Evolutionary conservation across 2,329 filamentous ascomycete species (phyloP), one percentile per base, ranked within the genome.

Genomic region (Endoconidiophora polonica): DNA sequence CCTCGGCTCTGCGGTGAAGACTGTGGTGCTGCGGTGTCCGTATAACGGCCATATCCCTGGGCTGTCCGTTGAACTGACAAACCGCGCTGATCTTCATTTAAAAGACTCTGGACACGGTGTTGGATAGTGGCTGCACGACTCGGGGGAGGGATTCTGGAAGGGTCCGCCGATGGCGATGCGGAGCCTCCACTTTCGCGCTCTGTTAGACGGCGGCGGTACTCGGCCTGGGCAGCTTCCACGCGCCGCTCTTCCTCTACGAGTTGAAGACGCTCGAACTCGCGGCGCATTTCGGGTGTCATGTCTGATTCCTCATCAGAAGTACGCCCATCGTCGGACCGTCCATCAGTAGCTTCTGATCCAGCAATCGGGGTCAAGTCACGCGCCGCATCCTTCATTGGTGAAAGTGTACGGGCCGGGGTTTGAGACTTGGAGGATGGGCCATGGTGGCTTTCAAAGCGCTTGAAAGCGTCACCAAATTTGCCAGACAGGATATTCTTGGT

Each of bases 401-500:
- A 74, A 1, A 71, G 67, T 12, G 69, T 68, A 36, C 69, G 65
- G 5, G 57, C 59, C n/a, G 57, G 61, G 14, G 58, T 58, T 9
- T 56, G 55, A 20, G 45, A 60, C 52, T 42, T 55, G 58, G 59
- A 33, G 3, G 36, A 29, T 9, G 46, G 37, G 2, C 46, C 24
- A 36, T 51, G 64, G 53, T 69, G 74, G 22, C 69, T 72, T 62
- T 98, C 91, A 57, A 96, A 96, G 4, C 83, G 76, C 59, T 90
- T 86, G 66, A 96, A 95, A 2, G 90, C 88, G 58, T 95, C 88
- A 0, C 88, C 86, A 62, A 96, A 95, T 57, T 83, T 86, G 22
- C 87, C 85, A 4, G 80, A 81, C n/a, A 95, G 70, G 37, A 94
- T 77, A 52, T 78, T 85, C 63, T 91, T 94, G 23, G 83, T 83